Conservation (phyloP, 352 stramenopile species). For the Phytopythium aichiense region DNA sequence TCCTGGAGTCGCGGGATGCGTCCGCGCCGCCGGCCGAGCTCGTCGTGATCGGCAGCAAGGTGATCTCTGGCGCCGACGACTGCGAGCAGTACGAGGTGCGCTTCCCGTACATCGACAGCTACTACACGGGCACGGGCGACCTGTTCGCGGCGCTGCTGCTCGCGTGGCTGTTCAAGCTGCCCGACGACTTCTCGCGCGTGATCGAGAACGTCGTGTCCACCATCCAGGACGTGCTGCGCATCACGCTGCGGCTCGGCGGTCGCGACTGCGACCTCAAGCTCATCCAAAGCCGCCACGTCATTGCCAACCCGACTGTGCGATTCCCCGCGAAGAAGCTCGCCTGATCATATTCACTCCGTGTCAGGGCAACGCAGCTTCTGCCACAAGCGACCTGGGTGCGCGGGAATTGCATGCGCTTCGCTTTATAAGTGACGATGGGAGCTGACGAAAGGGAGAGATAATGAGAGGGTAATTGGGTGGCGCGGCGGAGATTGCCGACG, state of each 20-base stretch:
- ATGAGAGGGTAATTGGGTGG: background rate
- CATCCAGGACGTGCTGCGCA: slow-evolving; percentile 75
- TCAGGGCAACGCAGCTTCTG: background rate
- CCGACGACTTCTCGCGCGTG: slow-evolving; percentile 55
- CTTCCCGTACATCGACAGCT: slow-evolving; percentile 74
- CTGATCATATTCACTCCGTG: background rate
- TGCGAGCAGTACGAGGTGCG: slow-evolving; percentile 80
- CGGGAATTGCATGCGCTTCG: background rate
- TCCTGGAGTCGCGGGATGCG: slow-evolving; percentile 32
- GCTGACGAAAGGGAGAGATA: background rate
- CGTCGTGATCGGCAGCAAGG: slow-evolving; percentile 67
- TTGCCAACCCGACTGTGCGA: slow-evolving; percentile 45
- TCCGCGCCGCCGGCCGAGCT: slow-evolving; percentile 22
- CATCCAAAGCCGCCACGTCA: slow-evolving; percentile 75
- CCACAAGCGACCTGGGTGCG: background rate
- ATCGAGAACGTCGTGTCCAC: slow-evolving; percentile 78
- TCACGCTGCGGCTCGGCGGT: slow-evolving; percentile 54
- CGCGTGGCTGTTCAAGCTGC: slow-evolving; percentile 66
- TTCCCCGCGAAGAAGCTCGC: slow-evolving; percentile 44
- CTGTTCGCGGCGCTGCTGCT: slow-evolving; percentile 80
- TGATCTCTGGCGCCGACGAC: slow-evolving; percentile 4
- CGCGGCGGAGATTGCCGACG: background rate
- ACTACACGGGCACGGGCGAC: slow-evolving; percentile 83
- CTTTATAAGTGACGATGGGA: background rate
- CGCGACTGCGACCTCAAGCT: slow-evolving; percentile 80